Base-by-base conservation (phyloP, 1,284 basidiomycete genomes). In the Ustilago cynodontis region DNA sequence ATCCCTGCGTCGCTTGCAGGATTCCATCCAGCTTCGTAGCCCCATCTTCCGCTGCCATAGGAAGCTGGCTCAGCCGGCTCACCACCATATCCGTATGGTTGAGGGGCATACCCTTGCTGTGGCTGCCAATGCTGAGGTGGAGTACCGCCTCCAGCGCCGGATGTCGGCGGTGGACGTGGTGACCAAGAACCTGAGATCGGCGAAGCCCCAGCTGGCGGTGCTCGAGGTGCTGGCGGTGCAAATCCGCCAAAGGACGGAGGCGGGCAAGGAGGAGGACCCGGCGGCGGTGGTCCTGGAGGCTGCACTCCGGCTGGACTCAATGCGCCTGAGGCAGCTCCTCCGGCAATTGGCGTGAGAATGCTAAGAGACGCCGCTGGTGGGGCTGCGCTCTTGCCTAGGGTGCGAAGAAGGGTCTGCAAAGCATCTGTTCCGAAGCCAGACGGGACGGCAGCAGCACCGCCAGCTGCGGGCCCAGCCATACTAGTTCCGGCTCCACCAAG, bases 341-440 rank as follows among this genome's bases (percentile, higher is more conserved):
- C 29, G 3, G 63, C 22, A 7, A 39, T 28, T 1, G 56, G 47
- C 16, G 26, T 28, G 14, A 24, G 24, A 16, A 24, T 49, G 47
- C 26, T 49, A 6, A 26, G 24, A 26, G 47, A 16, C 22, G 47
- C 18, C 24, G 24, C 20, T n/a, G 72, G 47, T 10, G 72, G 56
- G 3, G 62, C 28, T 3, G 70, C n/a, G n/a, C n/a, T 57, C 59
- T 71, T 76, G 39, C 68, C 73, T 0, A 76, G 62, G 22, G 65
- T 71, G 28, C 65, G 69, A 7, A 76, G 73, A 0, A 76, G 64
- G 5, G 65, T 66, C 51, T 76, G 73, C 43, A 76, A 29, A 22
- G 73, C 68, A 37, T 71, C 65, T 2, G 60, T 60, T 45, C 64
- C 73, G 22, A 76, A 68, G n/a, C 14, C 41, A 1, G 64, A 59